Conservation (phyloP, 208 protist genomes). For the Angomonas desouzai region DNA sequence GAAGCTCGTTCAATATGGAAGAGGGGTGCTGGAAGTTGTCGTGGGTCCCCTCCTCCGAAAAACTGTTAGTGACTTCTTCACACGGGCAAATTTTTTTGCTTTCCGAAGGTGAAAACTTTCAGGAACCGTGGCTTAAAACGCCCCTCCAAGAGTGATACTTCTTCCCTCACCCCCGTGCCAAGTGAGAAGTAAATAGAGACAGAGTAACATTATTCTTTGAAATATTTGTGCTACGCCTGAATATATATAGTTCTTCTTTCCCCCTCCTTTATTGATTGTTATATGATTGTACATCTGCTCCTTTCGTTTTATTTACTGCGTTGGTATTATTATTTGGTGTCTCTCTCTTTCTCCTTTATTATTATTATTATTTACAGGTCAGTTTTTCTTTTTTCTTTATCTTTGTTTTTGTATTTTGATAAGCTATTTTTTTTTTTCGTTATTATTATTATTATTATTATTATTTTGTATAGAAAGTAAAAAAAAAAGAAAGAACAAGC, state of each 20-base stretch:
- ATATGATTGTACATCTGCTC: too few species aligned
- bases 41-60: constrained; percentile 67
- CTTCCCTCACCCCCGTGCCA: neutral
- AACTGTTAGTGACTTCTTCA: constrained; percentile 71
- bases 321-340: neutral
- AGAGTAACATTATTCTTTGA: neutral
- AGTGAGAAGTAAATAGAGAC: neutral
- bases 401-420: neutral
- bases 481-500: too few species aligned
- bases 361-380: constrained; percentile 8
- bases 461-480: too few species aligned
- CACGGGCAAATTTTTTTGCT: constrained; percentile 68
- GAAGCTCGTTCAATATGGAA: constrained; percentile 50
- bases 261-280: too few species aligned
- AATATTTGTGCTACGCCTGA: neutral
- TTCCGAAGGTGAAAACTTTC: constrained; percentile 62
- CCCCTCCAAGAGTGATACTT: constrained; percentile 65
- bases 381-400: constrained; percentile 9
- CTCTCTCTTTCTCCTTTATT: constrained; percentile 4
- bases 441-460: constrained; percentile 6
- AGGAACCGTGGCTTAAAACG: constrained; percentile 70
- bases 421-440: constrained; percentile 11
- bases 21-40: constrained; percentile 79
- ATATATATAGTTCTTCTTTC: neutral
- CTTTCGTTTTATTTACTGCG: neutral